These are phyloP conservation scores for Raffaelea albimanens DNA, from an alignment of 2,329 filamentous ascomycete species.

Conservation along the genomic window DNA sequence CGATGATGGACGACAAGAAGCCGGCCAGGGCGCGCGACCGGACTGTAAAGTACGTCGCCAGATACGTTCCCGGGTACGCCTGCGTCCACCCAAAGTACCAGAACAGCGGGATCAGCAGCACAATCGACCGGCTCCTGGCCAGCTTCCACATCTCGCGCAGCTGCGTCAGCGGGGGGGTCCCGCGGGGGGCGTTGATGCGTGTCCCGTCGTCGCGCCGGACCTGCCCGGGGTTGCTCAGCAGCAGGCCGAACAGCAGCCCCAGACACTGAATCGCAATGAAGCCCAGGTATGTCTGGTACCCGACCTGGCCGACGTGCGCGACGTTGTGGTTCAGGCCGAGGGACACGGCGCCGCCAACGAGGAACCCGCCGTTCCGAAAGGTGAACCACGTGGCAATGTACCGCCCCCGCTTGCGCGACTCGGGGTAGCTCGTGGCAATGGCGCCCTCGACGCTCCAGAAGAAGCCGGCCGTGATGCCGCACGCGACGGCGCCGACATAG, in stretches of 20 bases:
- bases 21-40: conserved; percentile 59
- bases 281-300: conserved; percentile 56
- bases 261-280: conserved; percentile 62
- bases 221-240: conserved; percentile 49
- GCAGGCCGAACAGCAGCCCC: conserved; percentile 51
- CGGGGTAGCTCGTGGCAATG: conserved; percentile 63
- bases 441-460: conserved; percentile 71
- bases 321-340: conserved; percentile 53
- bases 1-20: conserved; percentile 53
- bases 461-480: conserved; percentile 61
- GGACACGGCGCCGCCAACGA: conserved; percentile 62
- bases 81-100: conserved; percentile 62
- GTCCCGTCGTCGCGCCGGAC: conserved; percentile 58
- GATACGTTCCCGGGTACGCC: conserved; percentile 62
- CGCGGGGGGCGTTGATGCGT: conserved; percentile 49
- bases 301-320: conserved; percentile 43
- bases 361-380: conserved; percentile 49
- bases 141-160: conserved; percentile 47
- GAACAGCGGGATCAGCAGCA: conserved; percentile 57
- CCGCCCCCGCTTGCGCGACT: conserved; percentile 55
- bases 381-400: conserved; percentile 56
- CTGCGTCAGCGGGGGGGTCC: conserved; percentile 46
- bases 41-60: conserved; percentile 43
- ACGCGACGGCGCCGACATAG: conserved; percentile 57
- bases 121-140: conserved; percentile 51